A percentile compares a stretch with the other conserved stretches of the same genome.
phyloP scores from a whole-genome alignment of 805 yeast species.

The Jamesozyma jinghongensis region DNA sequence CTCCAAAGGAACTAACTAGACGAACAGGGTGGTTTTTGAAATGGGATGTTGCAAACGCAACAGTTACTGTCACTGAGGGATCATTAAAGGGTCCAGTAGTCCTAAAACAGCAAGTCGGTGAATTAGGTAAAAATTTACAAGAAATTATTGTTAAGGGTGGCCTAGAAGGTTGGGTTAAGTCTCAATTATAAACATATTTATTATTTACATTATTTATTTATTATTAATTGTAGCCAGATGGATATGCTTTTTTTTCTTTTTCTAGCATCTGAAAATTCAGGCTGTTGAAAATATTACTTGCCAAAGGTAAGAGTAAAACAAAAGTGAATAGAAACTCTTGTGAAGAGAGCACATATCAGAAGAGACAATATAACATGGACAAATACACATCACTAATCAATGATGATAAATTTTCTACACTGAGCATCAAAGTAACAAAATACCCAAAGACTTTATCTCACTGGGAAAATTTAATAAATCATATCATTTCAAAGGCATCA shows the following conservation, averaged over 20 bases:
- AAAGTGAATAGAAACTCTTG: too few relatives aligned
- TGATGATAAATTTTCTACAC: slow-evolving; percentile 19
- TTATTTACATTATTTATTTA: slow-evolving; percentile 2
- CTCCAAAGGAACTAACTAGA: slow-evolving; percentile 66
- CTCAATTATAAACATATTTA: slow-evolving; percentile 38
- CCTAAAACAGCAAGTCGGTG: slow-evolving; percentile 84
- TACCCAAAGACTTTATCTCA: slow-evolving; percentile 20
- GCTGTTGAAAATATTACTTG: too few relatives aligned
- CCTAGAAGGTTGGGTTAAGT: slow-evolving; percentile 93
- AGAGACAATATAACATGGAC: slow-evolving; percentile 13
- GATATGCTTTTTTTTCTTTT: not conserved
- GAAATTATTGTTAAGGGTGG: slow-evolving; percentile 97
- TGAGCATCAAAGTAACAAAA: slow-evolving; percentile 20
- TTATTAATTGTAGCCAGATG: not conserved
- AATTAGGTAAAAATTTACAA: slow-evolving; percentile 88
- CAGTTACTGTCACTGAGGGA: slow-evolving; percentile 68
- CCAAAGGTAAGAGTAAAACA: too few relatives aligned
- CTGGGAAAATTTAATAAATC: slow-evolving; percentile 28
- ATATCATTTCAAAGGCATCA: slow-evolving; percentile 15
- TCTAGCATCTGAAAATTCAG: too few relatives aligned
- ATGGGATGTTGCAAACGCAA: slow-evolving; percentile 87
- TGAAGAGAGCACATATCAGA: too few relatives aligned
- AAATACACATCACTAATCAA: slow-evolving; percentile 12
- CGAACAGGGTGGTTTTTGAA: slow-evolving; percentile 90
- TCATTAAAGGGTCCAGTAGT: slow-evolving; percentile 42